Evolutionary conservation across 2,329 filamentous ascomycete species (phyloP).

Genomic region (Grosmannia clavigera): DNA sequence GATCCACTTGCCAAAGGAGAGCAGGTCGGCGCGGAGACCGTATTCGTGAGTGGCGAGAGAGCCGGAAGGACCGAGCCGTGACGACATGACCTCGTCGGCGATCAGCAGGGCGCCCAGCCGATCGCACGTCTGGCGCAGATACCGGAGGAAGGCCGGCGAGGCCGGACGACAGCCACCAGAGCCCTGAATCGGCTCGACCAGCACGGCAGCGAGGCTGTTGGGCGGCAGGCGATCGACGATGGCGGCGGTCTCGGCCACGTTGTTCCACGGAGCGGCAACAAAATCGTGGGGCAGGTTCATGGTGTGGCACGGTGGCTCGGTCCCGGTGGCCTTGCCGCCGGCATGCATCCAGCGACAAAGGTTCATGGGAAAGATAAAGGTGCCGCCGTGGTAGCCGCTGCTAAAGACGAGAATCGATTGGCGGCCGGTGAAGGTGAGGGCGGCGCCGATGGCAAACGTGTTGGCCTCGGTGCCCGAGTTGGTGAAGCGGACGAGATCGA

Average conservation of each 20-base stretch:
- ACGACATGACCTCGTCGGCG: constrained; percentile 62
- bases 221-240: constrained; percentile 27
- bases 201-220: constrained; percentile 41
- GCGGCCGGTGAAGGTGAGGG: constrained; percentile 29
- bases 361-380: constrained; percentile 20
- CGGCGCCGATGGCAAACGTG: constrained; percentile 40
- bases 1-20: constrained; percentile 44
- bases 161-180: constrained; percentile 43
- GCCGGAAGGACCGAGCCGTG: constrained; percentile 39
- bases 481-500: constrained; percentile 45
- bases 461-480: constrained; percentile 56
- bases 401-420: constrained; percentile 32
- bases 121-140: constrained; percentile 6
- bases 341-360: constrained; percentile 10
- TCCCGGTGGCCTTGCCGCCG: constrained; percentile 8
- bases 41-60: constrained; percentile 34
- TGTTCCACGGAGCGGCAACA: constrained; percentile 49
- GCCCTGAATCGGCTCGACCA: constrained; percentile 54
- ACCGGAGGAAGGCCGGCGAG: constrained; percentile 33
- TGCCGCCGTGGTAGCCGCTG: constrained; percentile 38
- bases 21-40: constrained; percentile 47
- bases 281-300: constrained; percentile 38
- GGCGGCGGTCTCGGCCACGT: constrained; percentile 31
- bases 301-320: constrained; percentile 25
- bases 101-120: constrained; percentile 35